phyloP scores from a whole-genome alignment of 495 filamentous ascomycete species.

The Ramalina peruviana region DNA sequence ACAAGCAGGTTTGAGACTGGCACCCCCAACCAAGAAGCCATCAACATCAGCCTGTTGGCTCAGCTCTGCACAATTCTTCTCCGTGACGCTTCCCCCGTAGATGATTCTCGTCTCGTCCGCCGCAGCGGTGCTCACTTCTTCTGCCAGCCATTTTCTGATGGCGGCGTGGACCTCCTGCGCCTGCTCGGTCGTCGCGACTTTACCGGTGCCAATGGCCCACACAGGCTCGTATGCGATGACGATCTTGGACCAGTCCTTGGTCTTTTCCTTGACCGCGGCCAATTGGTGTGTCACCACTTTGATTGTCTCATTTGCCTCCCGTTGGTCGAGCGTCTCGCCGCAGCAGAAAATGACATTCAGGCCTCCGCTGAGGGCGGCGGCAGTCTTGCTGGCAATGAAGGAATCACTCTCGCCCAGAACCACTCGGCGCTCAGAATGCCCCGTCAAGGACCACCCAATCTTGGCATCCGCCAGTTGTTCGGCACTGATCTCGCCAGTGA shows the following conservation, averaged over 20 bases:
- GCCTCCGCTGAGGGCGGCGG: conserved; percentile 74
- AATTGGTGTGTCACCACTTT: conserved; percentile 78
- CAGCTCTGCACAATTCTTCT: conserved; percentile 95
- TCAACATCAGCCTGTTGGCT: conserved; percentile 88
- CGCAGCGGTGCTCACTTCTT: conserved; percentile 54
- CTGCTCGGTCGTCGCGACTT: conserved; percentile 87
- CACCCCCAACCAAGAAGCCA: conserved; percentile 95
- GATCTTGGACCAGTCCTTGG: conserved; percentile 80
- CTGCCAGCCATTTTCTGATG: conserved; percentile 77
- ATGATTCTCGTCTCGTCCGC: conserved; percentile 75
- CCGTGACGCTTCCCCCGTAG: conserved; percentile 91
- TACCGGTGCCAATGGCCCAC: conserved; percentile 98
- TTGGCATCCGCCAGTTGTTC: conserved; percentile 75
- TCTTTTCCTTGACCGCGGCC: conserved; percentile 49
- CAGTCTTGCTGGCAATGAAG: conserved; percentile 84
- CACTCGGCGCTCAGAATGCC: conserved; percentile 84
- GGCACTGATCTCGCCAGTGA: conserved; percentile 91
- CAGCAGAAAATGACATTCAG: conserved; percentile 89
- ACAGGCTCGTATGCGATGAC: conserved; percentile 98
- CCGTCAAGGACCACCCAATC: conserved; percentile 79
- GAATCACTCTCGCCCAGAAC: conserved; percentile 74
- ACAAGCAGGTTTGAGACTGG: conserved; percentile 97
- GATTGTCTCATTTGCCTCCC: conserved; percentile 75
- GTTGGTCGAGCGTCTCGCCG: conserved; percentile 87
- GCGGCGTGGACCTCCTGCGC: conserved; percentile 90